Evolutionary conservation across 1,284 basidiomycete species (phyloP), one percentile per base, ranked within the genome.

Genomic region (Sporisorium iseilematis-ciliati): DNA sequence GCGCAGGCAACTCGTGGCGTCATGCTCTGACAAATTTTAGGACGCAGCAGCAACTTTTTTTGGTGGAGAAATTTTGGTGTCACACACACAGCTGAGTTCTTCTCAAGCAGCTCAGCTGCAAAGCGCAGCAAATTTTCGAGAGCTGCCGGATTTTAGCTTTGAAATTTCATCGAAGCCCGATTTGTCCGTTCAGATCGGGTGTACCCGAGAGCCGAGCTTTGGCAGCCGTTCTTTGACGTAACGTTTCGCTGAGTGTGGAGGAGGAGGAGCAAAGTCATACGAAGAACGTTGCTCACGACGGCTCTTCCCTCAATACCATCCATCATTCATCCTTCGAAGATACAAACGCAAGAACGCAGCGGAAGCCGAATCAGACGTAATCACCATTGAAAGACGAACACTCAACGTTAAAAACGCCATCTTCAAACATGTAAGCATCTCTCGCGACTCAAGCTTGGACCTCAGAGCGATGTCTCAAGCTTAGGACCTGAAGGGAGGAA

Each of bases 1-100:
- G 3, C 33, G 7, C 7, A 6, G 29, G 7, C 26, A 10, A 43
- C 3, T 43, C 53, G 61, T 64, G 61, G 67, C 65, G 46, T 46
- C 43, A 29, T 23, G 57, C 20, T 29, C 42, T 8, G 33, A 20
- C n/a, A 48, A 58, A 61, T 57, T 33, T 49, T 58, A 54, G 50
- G 21, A 45, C 56, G 66, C 60, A 68, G 65, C 59, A 46, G 4
- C 52, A 33, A 54, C 49, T 45, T 51, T 68, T 63, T 11, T 20
- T 31, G 49, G 67, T 60, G 67, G 67, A 70, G 67, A 70, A 70
- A 57, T 60, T 64, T 63, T 70, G 33, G 56, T 33, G 53, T 57
- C 58, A 31, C 45, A 6, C 38, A 25, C 21, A 26, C 45, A 43
- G n/a, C n/a, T 21, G 42, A 43, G 49, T 35, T 25, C 16, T 46